A percentile compares a stretch with the other conserved stretches of the same genome.
These are phyloP conservation scores for Malassezia globosa DNA, from an alignment of 1,284 basidiomycete species.

Conservation along the genomic window DNA sequence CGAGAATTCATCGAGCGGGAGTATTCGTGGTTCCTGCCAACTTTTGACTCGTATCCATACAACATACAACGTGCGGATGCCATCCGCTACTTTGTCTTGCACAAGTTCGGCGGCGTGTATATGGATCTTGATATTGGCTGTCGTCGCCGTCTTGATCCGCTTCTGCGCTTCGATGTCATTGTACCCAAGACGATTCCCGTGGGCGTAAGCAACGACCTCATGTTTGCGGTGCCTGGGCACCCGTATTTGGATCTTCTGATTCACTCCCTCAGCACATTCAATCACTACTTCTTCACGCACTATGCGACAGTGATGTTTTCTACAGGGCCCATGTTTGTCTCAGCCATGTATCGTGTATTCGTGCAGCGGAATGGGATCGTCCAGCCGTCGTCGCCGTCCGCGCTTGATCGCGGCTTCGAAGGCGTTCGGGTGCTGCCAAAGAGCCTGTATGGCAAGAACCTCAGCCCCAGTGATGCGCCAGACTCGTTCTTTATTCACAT, in stretches of 20 bases:
- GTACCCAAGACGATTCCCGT: slow-evolving; percentile 86
- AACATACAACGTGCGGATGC: slow-evolving; percentile 91
- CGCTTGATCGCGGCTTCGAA: slow-evolving; percentile 54
- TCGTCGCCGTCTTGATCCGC: slow-evolving; percentile 71
- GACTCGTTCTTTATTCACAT: slow-evolving; percentile 77
- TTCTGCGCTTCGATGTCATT: slow-evolving; percentile 77
- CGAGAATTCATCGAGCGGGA: slow-evolving; percentile 76
- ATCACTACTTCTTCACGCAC: slow-evolving; percentile 83
- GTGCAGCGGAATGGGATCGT: slow-evolving; percentile 65
- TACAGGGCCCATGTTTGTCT: slow-evolving; percentile 58
- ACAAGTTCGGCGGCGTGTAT: slow-evolving; percentile 85
- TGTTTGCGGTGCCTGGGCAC: slow-evolving; percentile 74
- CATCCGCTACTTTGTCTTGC: slow-evolving; percentile 93
- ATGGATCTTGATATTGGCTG: slow-evolving; percentile 96
- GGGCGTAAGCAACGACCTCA: slow-evolving; percentile 83
- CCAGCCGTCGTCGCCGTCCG: slow-evolving; percentile 75
- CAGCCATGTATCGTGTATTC: slow-evolving; percentile 37
- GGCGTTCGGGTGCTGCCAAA: slow-evolving; percentile 73
- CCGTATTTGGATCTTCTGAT: slow-evolving; percentile 88
- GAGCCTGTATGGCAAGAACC: slow-evolving; percentile 91
- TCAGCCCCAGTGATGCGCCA: slow-evolving; percentile 67
- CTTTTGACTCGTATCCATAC: slow-evolving; percentile 84
- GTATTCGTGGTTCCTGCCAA: slow-evolving; percentile 84
- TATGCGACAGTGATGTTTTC: slow-evolving; percentile 99
- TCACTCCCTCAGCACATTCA: slow-evolving; percentile 76